Conservation (phyloP, 371 early-diverging fungal genomes). For the Mucor piriformis region DNA sequence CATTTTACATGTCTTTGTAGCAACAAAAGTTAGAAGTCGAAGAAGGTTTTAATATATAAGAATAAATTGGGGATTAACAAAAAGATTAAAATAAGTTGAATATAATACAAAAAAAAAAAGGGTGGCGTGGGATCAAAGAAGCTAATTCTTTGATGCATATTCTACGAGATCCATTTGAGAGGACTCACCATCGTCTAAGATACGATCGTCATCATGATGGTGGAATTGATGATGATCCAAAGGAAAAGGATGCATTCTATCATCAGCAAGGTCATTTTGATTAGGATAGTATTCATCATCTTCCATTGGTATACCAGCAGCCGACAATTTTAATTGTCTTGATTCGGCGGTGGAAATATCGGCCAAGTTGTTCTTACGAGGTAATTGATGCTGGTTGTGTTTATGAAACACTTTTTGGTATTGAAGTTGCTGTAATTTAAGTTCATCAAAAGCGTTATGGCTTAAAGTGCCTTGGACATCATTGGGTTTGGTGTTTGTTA, state of each 20-base stretch:
- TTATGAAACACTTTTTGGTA: slow-evolving; percentile 31
- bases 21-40: no score
- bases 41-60: no score
- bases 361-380: slow-evolving; percentile 1
- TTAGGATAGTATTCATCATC: slow-evolving; percentile 4
- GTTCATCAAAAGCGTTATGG: slow-evolving; percentile 25
- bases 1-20: no score
- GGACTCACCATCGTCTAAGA: slow-evolving; percentile 25
- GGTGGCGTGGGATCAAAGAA: not conserved
- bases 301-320: slow-evolving; percentile 14
- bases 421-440: slow-evolving; percentile 31
- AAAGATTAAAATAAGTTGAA: no score
- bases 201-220: slow-evolving; percentile 21
- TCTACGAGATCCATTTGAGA: slow-evolving; percentile 28
- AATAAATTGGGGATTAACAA: no score
- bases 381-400: slow-evolving; percentile 20
- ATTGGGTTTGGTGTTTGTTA: not conserved
- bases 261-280: not conserved
- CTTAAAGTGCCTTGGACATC: slow-evolving; percentile 17
- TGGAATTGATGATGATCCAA: slow-evolving; percentile 13
- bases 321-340: slow-evolving; percentile 11
- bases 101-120: not conserved
- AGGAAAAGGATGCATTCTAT: not conserved
- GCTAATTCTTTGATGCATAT: slow-evolving; percentile 14
- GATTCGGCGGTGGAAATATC: slow-evolving; percentile 5